phyloP scores from a whole-genome alignment of 2,329 filamentous ascomycete genomes.

The Daldinia eschscholtzii region DNA sequence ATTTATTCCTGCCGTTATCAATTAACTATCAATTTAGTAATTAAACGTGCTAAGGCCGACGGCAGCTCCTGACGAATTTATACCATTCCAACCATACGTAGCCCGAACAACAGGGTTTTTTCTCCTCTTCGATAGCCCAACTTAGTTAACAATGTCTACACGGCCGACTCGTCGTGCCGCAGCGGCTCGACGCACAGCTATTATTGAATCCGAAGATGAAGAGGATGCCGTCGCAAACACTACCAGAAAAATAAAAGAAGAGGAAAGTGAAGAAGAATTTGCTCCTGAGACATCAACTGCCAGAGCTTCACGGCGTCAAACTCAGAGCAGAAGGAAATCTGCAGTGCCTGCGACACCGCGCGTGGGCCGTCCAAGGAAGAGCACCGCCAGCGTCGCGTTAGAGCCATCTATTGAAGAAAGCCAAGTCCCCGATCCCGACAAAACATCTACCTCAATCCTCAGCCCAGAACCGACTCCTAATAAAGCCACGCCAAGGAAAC shows the following conservation, averaged over 20 bases:
- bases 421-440: slow-evolving; percentile 69
- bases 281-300: slow-evolving; percentile 74
- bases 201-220: slow-evolving; percentile 86
- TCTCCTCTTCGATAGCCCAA: not conserved
- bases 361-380: slow-evolving; percentile 57
- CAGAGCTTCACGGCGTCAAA: slow-evolving; percentile 65
- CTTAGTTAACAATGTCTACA: slow-evolving; percentile 46
- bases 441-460: slow-evolving; percentile 54
- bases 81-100: not conserved
- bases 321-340: slow-evolving; percentile 54
- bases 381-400: slow-evolving; percentile 48
- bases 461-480: slow-evolving; percentile 53
- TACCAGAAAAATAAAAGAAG: slow-evolving; percentile 63
- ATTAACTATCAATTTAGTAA: slow-evolving; percentile 9
- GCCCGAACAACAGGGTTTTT: not conserved
- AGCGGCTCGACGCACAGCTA: slow-evolving; percentile 75
- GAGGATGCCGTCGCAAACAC: slow-evolving; percentile 70
- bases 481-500: slow-evolving; percentile 72
- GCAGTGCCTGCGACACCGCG: slow-evolving; percentile 54
- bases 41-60: not conserved
- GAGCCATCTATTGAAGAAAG: slow-evolving; percentile 67
- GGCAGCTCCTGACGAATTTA: not conserved
- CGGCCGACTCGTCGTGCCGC: slow-evolving; percentile 60
- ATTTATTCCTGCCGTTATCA: slow-evolving; percentile 13
- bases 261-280: slow-evolving; percentile 81